Evolutionary conservation across 1,284 basidiomycete genomes (phyloP).

Genomic region (Cutaneotrichosporon cyanovorans): DNA sequence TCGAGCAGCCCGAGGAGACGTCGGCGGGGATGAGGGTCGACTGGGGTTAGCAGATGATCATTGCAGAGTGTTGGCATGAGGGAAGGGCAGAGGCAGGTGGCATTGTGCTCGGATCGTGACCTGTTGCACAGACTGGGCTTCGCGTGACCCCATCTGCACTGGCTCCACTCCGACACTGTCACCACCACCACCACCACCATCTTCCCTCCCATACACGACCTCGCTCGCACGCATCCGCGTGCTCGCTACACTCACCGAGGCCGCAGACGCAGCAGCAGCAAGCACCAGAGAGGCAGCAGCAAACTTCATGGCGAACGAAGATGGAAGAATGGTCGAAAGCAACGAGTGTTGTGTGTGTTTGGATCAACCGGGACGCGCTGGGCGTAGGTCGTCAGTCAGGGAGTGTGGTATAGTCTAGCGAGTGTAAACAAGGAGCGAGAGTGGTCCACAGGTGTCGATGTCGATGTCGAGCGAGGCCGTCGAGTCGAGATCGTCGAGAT

Average conservation of each 20-base stretch:
- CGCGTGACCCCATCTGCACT: too few relatives aligned
- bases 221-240: too few relatives aligned
- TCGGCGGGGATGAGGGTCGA: conserved; percentile 49
- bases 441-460: neutral
- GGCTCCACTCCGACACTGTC: too few relatives aligned
- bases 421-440: neutral
- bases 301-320: conserved; percentile 15
- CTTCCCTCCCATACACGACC: neutral
- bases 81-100: too few relatives aligned
- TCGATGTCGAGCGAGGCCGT: too few relatives aligned
- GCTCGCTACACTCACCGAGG: conserved; percentile 13
- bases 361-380: neutral
- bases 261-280: conserved; percentile 9
- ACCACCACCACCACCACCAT: too few relatives aligned
- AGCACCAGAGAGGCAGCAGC: conserved; percentile 9
- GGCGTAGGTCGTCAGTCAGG: neutral
- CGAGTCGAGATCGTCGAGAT: neutral
- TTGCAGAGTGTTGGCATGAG: too few relatives aligned
- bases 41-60: conserved; percentile 2
- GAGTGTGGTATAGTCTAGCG: too few relatives aligned
- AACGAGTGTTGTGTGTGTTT: neutral
- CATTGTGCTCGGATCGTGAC: too few relatives aligned
- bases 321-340: neutral
- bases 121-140: too few relatives aligned
- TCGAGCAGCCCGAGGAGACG: conserved; percentile 55